phyloP scores from a whole-genome alignment of 805 yeast genomes.

The Lipomyces sp. region DNA sequence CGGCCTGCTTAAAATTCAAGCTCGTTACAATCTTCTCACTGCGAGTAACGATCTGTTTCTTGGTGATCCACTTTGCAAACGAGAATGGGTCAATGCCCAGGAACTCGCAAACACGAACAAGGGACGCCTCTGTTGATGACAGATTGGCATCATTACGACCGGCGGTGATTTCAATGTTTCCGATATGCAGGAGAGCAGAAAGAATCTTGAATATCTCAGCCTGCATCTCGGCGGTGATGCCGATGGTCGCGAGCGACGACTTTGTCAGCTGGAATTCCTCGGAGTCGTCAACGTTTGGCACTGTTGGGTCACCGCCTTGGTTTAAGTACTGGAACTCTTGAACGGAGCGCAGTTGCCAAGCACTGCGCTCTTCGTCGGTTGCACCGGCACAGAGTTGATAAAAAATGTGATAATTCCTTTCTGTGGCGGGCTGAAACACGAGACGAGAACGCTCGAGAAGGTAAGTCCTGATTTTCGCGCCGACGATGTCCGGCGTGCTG shows the following conservation, averaged over 20 bases:
- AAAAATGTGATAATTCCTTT: conserved; percentile 92
- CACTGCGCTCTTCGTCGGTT: conserved; percentile 49
- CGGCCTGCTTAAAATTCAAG: conserved; percentile 75
- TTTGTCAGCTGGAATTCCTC: conserved; percentile 72
- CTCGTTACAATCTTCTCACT: conserved; percentile 86
- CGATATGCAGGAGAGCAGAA: conserved; percentile 87
- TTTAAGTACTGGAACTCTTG: conserved; percentile 76
- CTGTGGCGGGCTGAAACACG: conserved; percentile 87
- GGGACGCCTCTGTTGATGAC: conserved; percentile 80
- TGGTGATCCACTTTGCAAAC: conserved; percentile 88
- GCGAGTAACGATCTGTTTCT: conserved; percentile 88
- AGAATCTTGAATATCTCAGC: conserved; percentile 68
- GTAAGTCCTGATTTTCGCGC: conserved; percentile 92
- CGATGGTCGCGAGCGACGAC: conserved; percentile 75
- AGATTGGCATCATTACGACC: conserved; percentile 80
- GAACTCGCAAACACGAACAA: conserved; percentile 76
- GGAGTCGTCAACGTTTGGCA: conserved; percentile 77
- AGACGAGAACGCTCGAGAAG: conserved; percentile 88
- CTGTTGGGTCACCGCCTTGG: conserved; percentile 75
- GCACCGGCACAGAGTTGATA: conserved; percentile 82
- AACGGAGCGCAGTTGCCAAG: conserved; percentile 60
- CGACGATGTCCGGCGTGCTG: conserved; percentile 70
- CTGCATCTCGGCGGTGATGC: conserved; percentile 60
- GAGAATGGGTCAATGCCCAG: conserved; percentile 70
- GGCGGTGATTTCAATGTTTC: conserved; percentile 83